Percentiles rank a stretch among this genome's conserved stretches.
phyloP scores from a whole-genome alignment of 495 filamentous ascomycete species.

The Hyphodiscus hymeniophilus region DNA sequence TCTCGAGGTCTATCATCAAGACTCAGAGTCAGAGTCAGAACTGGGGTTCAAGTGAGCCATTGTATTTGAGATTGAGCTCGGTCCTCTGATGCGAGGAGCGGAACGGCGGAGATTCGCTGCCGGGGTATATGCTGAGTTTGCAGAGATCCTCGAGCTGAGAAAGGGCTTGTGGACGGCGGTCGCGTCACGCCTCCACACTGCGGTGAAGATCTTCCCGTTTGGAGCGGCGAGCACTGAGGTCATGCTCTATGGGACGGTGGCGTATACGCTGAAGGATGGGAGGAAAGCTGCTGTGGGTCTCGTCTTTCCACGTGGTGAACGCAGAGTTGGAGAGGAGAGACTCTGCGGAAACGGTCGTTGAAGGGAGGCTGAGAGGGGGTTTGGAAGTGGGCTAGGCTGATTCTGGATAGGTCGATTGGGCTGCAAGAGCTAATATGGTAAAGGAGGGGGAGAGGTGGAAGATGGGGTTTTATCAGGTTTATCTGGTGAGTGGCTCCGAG shows the following conservation, averaged over 20 bases:
- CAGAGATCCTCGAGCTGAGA: conserved; percentile 47
- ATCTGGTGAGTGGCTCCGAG: conserved; percentile 38
- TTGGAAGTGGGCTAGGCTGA: neutral
- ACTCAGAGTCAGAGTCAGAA: too few relatives aligned
- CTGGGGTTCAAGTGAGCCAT: neutral
- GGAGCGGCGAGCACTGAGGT: conserved; percentile 38
- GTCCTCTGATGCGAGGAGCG: neutral
- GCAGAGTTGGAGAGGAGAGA: too few relatives aligned
- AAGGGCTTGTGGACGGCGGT: conserved; percentile 52
- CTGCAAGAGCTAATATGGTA: conserved; percentile 44
- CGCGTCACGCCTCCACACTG: conserved; percentile 38
- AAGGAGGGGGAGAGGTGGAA: conserved; percentile 37
- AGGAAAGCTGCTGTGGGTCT: conserved; percentile 27
- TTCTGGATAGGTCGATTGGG: conserved; percentile 37
- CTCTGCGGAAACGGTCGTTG: too few relatives aligned
- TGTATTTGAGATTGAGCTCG: neutral
- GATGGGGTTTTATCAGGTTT: conserved; percentile 61
- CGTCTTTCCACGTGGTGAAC: neutral
- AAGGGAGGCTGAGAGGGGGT: too few relatives aligned
- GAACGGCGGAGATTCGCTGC: neutral
- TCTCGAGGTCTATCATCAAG: too few relatives aligned
- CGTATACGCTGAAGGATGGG: conserved; percentile 44
- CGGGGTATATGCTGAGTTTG: neutral
- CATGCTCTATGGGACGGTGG: conserved; percentile 56
- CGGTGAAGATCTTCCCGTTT: conserved; percentile 37